phyloP scores from a whole-genome alignment of 148 eudicot species.

The Diospyros lotus region DNA sequence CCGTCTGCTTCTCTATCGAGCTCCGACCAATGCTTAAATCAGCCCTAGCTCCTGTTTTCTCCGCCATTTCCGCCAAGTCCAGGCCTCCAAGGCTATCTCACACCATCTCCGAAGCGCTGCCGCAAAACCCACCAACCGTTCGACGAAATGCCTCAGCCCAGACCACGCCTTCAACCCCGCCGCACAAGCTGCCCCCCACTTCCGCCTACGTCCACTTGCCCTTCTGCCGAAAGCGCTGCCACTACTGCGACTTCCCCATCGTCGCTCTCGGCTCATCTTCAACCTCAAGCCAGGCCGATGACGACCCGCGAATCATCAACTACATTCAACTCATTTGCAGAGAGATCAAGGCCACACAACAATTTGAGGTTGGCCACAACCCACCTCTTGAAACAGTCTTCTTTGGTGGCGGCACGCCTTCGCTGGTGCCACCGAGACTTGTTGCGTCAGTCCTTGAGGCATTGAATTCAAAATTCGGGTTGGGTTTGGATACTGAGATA shows the following conservation, averaged over 20 bases:
- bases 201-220: slow-evolving; percentile 95
- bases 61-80: slow-evolving; percentile 30
- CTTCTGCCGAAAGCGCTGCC: slow-evolving; percentile 94
- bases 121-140: slow-evolving; percentile 56
- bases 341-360: slow-evolving; percentile 56
- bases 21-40: slow-evolving; percentile 34
- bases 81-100: slow-evolving; percentile 18
- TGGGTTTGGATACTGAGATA: slow-evolving; percentile 61
- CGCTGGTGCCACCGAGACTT: slow-evolving; percentile 79
- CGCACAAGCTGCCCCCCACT: slow-evolving; percentile 56
- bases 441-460: slow-evolving; percentile 54
- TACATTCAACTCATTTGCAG: slow-evolving; percentile 55
- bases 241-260: slow-evolving; percentile 92
- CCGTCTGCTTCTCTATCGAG: no score
- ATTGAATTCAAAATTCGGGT: slow-evolving; percentile 51
- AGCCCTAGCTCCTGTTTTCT: slow-evolving; percentile 34
- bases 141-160: slow-evolving; percentile 63
- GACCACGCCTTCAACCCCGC: slow-evolving; percentile 17
- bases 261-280: slow-evolving; percentile 72
- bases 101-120: slow-evolving; percentile 18
- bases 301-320: slow-evolving; percentile 66
- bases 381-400: slow-evolving; percentile 89
- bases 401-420: slow-evolving; percentile 96
- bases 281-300: slow-evolving; percentile 25
- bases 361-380: slow-evolving; percentile 26